Evolutionary conservation across 306 rosid genomes (phyloP).

Genomic region (Lathyrus oleraceus): DNA sequence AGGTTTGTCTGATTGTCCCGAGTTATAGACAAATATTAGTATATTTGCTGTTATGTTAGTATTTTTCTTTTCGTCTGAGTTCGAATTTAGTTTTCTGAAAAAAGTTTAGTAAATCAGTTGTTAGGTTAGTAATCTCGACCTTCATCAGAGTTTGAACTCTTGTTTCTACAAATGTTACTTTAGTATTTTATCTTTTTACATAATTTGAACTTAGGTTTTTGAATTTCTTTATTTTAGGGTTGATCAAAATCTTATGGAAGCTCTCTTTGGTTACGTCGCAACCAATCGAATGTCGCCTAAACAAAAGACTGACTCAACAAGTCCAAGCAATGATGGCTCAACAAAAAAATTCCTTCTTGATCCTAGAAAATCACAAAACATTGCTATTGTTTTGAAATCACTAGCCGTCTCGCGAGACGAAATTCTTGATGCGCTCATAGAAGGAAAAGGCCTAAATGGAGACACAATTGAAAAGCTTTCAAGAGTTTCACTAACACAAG

Average conservation of each 20-base stretch:
- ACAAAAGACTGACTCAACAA: slow-evolving; percentile 18
- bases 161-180: no score
- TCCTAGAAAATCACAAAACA: slow-evolving; percentile 76
- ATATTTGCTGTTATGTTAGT: background rate
- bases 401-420: slow-evolving; percentile 55
- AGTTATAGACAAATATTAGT: background rate
- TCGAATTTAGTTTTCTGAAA: no score
- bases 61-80: background rate
- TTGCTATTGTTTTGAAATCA: slow-evolving; percentile 77
- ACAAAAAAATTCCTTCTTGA: slow-evolving; percentile 58
- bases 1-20: background rate
- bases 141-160: no score
- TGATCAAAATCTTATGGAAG: slow-evolving; percentile 92
- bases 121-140: no score
- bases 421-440: slow-evolving; percentile 61
- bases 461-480: slow-evolving; percentile 77
- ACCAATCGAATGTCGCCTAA: slow-evolving; percentile 50
- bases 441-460: slow-evolving; percentile 68
- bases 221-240: slow-evolving; percentile 50
- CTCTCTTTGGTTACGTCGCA: slow-evolving; percentile 75
- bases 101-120: no score
- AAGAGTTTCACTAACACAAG: slow-evolving; percentile 64
- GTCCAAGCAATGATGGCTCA: slow-evolving; percentile 30
- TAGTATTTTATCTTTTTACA: background rate
- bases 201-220: background rate